Evolutionary conservation across 768 basidiomycete species (phyloP), one percentile per base, ranked within the genome.

Genomic region (Termitomyces sp.): DNA sequence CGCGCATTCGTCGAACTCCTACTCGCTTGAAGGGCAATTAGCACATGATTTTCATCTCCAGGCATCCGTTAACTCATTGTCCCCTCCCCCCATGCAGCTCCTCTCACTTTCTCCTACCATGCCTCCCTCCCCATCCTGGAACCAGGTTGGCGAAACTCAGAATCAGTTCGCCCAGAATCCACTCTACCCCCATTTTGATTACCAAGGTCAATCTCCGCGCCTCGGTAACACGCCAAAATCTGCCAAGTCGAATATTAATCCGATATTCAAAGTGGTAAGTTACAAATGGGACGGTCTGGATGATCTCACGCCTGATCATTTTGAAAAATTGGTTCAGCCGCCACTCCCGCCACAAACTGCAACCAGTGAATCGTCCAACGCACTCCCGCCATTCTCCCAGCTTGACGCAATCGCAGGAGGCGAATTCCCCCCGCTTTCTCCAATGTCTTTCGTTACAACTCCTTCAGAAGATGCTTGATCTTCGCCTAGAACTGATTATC

Each of bases 211-310:
- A 65, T 83, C 86, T 18, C 80, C 86, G 52, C 84, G 82, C 63
- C 80, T 87, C 36, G 78, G 79, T 48, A 72, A 79, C 54, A 82
- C 81, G 16, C 78, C 88, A 38, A 86, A 85, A 67, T 82, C 85
- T 47, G 79, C 86, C 26, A 85, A 85, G 68, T 83, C 86, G 51
- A 80, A 78, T 35, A 89, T 92, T 67, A 91, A 93, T 70, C 89
- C 91, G 30, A 92, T 92, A 69, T 93, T 93, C 79, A 87, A 90
- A 82, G 90, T 93, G 77, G 91, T 92, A 75, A 78, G 91, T 84
- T 72, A 74, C 61, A 67, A 72, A 67, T 73, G 69, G 71, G 72
- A 73, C 68, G 64, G 67, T 74, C 57, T 62, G 64, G 66, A 71
- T 69, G 70, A 68, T 67, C 63, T 72, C 30, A 65, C 65, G 55